phyloP scores from a whole-genome alignment of 2,329 filamentous ascomycete species.

The Aulographum hederae region DNA sequence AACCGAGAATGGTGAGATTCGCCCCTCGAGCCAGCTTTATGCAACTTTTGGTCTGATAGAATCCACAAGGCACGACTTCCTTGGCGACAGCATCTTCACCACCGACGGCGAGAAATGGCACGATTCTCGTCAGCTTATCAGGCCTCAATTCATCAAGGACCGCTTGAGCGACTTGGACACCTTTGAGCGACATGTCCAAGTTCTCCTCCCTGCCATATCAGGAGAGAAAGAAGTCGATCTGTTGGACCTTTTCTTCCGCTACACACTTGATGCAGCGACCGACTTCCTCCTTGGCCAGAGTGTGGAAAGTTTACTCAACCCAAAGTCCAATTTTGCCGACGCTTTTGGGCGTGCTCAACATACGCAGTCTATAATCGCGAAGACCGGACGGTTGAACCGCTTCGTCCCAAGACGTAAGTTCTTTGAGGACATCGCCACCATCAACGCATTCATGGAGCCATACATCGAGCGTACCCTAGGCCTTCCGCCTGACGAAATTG shows the following conservation, averaged over 20 bases:
- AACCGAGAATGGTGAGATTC: constrained; percentile 61
- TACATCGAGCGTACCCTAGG: constrained; percentile 61
- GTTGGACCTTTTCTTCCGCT: constrained; percentile 58
- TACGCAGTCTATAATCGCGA: constrained; percentile 48
- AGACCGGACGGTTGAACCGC: constrained; percentile 42
- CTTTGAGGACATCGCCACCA: constrained; percentile 41
- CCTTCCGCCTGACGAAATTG: constrained; percentile 53
- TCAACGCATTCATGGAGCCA: constrained; percentile 59
- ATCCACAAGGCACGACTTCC: constrained; percentile 50
- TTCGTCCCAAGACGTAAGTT: constrained; percentile 49
- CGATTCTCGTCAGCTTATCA: constrained; percentile 58
- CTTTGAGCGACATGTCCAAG: constrained; percentile 63
- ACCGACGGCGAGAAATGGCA: constrained; percentile 72
- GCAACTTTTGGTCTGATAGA: constrained; percentile 59
- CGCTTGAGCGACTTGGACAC: constrained; percentile 65
- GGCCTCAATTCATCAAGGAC: constrained; percentile 75
- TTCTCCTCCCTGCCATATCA: constrained; percentile 48
- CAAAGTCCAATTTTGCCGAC: constrained; percentile 51
- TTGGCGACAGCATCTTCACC: constrained; percentile 33
- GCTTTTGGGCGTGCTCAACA: constrained; percentile 67
- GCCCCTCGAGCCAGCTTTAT: too few species aligned
- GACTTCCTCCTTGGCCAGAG: constrained; percentile 71
- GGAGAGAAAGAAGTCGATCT: constrained; percentile 41
- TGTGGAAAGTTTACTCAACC: constrained; percentile 41
- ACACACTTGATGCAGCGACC: constrained; percentile 65